Percentiles rank a stretch among this genome's conserved stretches.
Evolutionary conservation across 2,329 filamentous ascomycete species (phyloP).

Genomic region (Ramichloridium luteum): DNA sequence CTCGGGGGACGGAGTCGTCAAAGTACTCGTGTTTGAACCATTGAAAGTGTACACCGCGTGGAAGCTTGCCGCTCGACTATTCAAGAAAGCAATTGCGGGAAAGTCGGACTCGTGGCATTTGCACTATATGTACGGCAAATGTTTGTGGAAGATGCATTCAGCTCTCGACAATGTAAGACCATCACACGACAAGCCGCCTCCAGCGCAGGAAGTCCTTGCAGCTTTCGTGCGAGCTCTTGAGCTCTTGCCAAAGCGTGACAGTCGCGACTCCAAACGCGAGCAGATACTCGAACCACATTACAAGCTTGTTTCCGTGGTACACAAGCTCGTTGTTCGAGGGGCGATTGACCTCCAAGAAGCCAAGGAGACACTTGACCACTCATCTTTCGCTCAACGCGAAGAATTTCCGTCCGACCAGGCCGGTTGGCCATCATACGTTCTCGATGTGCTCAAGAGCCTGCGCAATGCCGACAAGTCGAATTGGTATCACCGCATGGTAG

Average conservation of each 20-base stretch:
- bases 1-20: conserved; percentile 34
- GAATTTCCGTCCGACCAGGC: conserved; percentile 34
- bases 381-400: conserved; percentile 44
- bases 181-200: conserved; percentile 17
- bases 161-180: conserved; percentile 17
- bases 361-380: conserved; percentile 39
- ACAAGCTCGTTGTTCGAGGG: conserved; percentile 58
- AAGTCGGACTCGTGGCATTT: conserved; percentile 53
- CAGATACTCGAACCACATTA: conserved; percentile 85
- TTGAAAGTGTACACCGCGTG: conserved; percentile 50
- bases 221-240: conserved; percentile 49
- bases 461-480: conserved; percentile 73
- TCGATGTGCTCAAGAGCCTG: conserved; percentile 48
- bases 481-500: conserved; percentile 88
- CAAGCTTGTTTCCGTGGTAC: conserved; percentile 69
- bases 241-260: conserved; percentile 38
- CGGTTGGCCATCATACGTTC: conserved; percentile 49
- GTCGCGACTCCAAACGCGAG: conserved; percentile 52
- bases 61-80: conserved; percentile 51
- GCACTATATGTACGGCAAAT: conserved; percentile 59
- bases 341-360: conserved; percentile 32
- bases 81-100: conserved; percentile 46
- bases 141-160: conserved; percentile 57
- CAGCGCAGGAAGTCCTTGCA: conserved; percentile 39
- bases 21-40: conserved; percentile 47